These are phyloP conservation scores for Iris macrosiphon DNA, from an alignment of 106 monocot genomes.

Conservation along the genomic window DNA sequence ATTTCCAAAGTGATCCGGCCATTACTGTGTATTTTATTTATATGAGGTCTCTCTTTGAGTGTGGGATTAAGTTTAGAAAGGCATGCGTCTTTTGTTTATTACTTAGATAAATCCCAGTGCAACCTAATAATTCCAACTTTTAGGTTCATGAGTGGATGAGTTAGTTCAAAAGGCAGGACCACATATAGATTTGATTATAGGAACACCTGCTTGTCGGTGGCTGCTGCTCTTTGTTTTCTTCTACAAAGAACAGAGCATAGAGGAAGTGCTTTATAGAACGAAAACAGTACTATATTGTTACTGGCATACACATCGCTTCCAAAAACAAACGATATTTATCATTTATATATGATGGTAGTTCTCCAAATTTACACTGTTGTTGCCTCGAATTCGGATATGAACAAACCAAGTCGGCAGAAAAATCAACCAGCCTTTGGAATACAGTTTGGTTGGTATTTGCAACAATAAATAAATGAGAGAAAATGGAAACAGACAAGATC, in stretches of 20 bases:
- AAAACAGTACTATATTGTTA: background rate
- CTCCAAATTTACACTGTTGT: background rate
- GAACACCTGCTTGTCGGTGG: background rate
- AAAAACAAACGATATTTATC: no score
- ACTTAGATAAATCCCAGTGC: background rate
- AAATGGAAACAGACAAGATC: slow-evolving; percentile 13
- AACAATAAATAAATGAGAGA: background rate
- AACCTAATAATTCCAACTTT: slow-evolving; percentile 18
- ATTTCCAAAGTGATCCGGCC: background rate
- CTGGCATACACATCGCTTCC: background rate
- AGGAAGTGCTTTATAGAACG: background rate
- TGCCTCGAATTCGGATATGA: background rate
- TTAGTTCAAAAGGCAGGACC: slow-evolving; percentile 20
- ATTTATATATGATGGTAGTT: no score
- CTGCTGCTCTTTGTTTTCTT: slow-evolving; percentile 1
- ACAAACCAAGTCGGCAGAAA: background rate
- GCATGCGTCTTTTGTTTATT: slow-evolving; percentile 32
- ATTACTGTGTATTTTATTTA: background rate
- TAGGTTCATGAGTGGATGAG: slow-evolving; percentile 26
- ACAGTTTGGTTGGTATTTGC: no score
- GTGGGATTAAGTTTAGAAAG: slow-evolving; percentile 29
- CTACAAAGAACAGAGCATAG: background rate
- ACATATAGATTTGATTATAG: background rate
- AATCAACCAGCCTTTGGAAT: no score
- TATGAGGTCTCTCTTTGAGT: background rate